Conservation (phyloP, 2,329 filamentous ascomycete species). For the Sporothrix dimorphospora region DNA sequence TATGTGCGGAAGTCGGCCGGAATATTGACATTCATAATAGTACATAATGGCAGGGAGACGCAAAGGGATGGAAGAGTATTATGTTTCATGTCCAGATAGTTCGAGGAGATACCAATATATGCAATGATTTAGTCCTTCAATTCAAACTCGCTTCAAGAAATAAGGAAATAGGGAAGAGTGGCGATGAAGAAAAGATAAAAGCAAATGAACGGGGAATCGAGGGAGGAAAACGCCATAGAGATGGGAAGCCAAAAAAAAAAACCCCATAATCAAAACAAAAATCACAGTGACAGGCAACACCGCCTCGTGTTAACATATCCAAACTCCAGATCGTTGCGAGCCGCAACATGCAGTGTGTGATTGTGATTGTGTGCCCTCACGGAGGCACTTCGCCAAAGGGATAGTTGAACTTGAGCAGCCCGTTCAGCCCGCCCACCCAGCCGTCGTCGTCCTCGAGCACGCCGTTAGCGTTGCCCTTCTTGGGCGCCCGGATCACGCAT, state of each 20-base stretch:
- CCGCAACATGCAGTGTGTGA: not conserved
- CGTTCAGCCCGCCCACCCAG: slow-evolving; percentile 95
- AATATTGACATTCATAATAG: not conserved
- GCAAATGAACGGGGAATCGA: slow-evolving; percentile 1
- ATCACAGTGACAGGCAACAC: not conserved
- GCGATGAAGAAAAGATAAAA: not conserved
- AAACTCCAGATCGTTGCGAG: not conserved
- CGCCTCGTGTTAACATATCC: not conserved
- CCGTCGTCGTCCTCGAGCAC: slow-evolving; percentile 74
- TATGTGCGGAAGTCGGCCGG: not conserved
- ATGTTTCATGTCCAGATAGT: not conserved
- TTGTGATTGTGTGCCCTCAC: not conserved
- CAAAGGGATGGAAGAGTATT: not conserved
- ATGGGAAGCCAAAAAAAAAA: not conserved
- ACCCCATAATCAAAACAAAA: not conserved
- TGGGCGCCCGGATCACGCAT: slow-evolving; percentile 74
- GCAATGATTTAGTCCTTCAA: not conserved
- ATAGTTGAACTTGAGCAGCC: slow-evolving; percentile 94
- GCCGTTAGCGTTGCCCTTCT: slow-evolving; percentile 47
- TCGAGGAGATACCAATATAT: slow-evolving; percentile 3
- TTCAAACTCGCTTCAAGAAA: not conserved
- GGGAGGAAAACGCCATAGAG: not conserved
- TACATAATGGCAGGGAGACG: not conserved
- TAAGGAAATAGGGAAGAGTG: not conserved
- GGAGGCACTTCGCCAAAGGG: slow-evolving; percentile 74